A percentile compares a stretch with the other conserved stretches of the same genome.
phyloP scores from a whole-genome alignment of 805 yeast species.

The Ogataea neopini region DNA sequence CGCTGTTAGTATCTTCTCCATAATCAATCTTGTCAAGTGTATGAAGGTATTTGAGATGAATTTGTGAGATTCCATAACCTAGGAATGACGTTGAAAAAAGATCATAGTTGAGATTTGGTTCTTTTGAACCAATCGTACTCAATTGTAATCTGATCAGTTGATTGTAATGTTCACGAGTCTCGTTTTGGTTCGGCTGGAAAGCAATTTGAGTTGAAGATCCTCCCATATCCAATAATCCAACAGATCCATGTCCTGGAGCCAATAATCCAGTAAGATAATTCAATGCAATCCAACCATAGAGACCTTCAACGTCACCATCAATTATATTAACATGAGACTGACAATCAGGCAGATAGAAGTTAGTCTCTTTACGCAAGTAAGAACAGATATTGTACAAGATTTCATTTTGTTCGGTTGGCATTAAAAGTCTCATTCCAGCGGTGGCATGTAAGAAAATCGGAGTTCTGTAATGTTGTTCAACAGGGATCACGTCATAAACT shows the following conservation, averaged over 20 bases:
- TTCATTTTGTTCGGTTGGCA: slow-evolving; percentile 46
- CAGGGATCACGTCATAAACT: slow-evolving; percentile 55
- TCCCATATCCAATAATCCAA: slow-evolving; percentile 63
- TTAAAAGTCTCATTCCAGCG: slow-evolving; percentile 63
- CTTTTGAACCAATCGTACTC: slow-evolving; percentile 32
- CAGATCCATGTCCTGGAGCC: slow-evolving; percentile 38
- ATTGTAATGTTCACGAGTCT: slow-evolving; percentile 44
- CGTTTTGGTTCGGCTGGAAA: slow-evolving; percentile 55
- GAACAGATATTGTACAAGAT: slow-evolving; percentile 50
- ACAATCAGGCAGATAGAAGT: slow-evolving; percentile 63
- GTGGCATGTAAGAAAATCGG: slow-evolving; percentile 72
- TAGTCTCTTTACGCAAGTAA: slow-evolving; percentile 47
- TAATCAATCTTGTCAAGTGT: slow-evolving; percentile 27
- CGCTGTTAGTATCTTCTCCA: slow-evolving; percentile 16
- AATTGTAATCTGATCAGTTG: slow-evolving; percentile 49
- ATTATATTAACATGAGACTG: slow-evolving; percentile 56
- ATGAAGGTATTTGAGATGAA: slow-evolving; percentile 47
- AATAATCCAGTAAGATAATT: slow-evolving; percentile 55
- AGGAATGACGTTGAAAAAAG: slow-evolving; percentile 57
- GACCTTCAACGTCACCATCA: slow-evolving; percentile 66
- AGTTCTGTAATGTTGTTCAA: slow-evolving; percentile 58
- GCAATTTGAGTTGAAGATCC: slow-evolving; percentile 68
- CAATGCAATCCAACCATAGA: slow-evolving; percentile 66
- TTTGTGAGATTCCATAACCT: slow-evolving; percentile 63
- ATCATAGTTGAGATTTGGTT: slow-evolving; percentile 35